A percentile compares a stretch with the other conserved stretches of the same genome.
Conservation (phyloP, 768 basidiomycete genomes). For the Rhizopogon rudus region DNA sequence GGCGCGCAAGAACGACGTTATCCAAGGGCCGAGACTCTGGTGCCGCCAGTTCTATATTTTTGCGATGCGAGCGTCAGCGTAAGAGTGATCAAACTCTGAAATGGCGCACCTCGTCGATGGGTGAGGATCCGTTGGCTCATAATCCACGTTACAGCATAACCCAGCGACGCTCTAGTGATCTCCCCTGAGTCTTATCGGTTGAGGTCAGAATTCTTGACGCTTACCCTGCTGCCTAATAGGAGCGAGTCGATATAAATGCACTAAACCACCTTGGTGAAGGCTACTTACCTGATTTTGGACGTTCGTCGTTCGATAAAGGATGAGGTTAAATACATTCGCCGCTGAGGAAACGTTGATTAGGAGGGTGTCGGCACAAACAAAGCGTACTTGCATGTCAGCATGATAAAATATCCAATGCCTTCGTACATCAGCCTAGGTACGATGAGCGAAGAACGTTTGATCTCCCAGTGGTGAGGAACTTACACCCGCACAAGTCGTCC, state of each 20-base stretch:
- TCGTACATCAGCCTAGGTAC: constrained; percentile 60
- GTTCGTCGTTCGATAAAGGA: constrained; percentile 38
- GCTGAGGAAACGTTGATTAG: constrained; percentile 22
- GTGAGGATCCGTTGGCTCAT: constrained; percentile 56
- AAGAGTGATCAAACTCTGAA: neutral
- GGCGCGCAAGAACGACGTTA: constrained; percentile 24
- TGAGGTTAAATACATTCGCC: constrained; percentile 47
- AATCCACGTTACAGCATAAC: constrained; percentile 55
- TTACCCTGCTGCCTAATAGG: constrained; percentile 45
- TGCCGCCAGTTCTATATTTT: constrained; percentile 15
- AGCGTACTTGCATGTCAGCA: constrained; percentile 39
- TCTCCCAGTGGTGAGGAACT: constrained; percentile 1
- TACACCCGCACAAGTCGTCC: constrained; percentile 25
- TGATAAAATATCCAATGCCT: constrained; percentile 58
- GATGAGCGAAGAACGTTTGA: constrained; percentile 2
- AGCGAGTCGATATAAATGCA: constrained; percentile 2
- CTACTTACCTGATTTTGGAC: constrained; percentile 39
- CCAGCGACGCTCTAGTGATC: constrained; percentile 43
- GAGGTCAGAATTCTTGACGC: constrained; percentile 9
- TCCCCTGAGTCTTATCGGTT: neutral
- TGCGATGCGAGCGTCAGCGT: neutral
- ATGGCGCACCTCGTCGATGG: constrained; percentile 44
- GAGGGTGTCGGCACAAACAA: neutral
- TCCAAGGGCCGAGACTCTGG: constrained; percentile 20
- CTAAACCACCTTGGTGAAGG: neutral